Evolutionary conservation across 2,329 filamentous ascomycete genomes (phyloP).

Genomic region (Alternaria gaisen): DNA sequence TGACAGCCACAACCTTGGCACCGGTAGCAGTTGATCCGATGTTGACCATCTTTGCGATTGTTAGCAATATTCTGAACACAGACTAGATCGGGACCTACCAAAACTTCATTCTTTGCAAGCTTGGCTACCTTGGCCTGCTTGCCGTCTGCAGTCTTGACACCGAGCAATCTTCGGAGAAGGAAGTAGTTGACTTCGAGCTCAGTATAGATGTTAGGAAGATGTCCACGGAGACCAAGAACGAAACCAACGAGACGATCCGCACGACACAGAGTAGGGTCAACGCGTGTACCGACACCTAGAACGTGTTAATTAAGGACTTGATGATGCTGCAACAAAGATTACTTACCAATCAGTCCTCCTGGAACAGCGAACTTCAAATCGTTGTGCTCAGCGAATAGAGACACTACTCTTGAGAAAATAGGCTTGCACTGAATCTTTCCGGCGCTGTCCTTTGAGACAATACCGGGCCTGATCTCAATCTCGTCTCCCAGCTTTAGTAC

Average conservation of each 20-base stretch:
- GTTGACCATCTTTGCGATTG: constrained; percentile 79
- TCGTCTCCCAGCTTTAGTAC: constrained; percentile 97
- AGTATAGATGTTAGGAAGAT: constrained; percentile 94
- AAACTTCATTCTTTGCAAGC: constrained; percentile 96
- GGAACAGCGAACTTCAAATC: constrained; percentile 98
- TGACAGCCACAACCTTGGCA: constrained; percentile 96
- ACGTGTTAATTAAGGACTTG: constrained; percentile 21
- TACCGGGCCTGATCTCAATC: constrained; percentile 98
- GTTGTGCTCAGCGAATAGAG: constrained; percentile 97
- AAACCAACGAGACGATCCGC: constrained; percentile 98
- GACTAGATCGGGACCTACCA: constrained; percentile 52
- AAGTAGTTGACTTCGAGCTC: constrained; percentile 99
- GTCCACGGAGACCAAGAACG: constrained; percentile 93
- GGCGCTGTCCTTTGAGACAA: constrained; percentile 92
- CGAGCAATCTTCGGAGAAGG: constrained; percentile 88
- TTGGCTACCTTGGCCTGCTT: constrained; percentile 99
- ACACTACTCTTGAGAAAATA: constrained; percentile 94
- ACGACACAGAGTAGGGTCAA: constrained; percentile 97
- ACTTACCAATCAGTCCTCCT: constrained; percentile 82
- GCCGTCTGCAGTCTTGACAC: constrained; percentile 96
- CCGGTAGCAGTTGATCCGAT: constrained; percentile 97
- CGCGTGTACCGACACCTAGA: constrained; percentile 88
- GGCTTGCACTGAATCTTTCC: constrained; percentile 96
- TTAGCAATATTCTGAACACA: constrained; percentile 19
- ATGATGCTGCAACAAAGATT: background rate